Evolutionary conservation across 495 filamentous ascomycete genomes (phyloP), one percentile per base, ranked within the genome.

Genomic region (Podospora sp.): DNA sequence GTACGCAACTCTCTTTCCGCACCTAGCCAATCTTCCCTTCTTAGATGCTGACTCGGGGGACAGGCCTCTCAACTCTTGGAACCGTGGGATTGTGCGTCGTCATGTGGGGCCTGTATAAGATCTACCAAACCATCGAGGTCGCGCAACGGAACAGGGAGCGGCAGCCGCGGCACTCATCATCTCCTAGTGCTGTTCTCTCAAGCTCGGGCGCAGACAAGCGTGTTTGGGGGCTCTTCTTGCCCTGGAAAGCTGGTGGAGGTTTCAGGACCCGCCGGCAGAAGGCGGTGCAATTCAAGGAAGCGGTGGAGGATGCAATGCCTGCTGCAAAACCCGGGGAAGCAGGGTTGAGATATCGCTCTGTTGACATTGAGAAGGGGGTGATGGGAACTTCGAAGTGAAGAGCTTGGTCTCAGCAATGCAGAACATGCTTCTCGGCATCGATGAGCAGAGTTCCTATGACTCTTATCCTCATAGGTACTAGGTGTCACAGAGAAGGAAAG

Each of bases 61-160:
- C 22, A 67, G 65, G 65, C 5, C 59, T 67, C 46, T 35, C 65
- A 12, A 67, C 49, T 16, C 50, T 67, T 25, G 65, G 36, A 8
- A 67, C 65, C 16, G 40, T 52, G 18, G 65, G 65, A 24, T 60
- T 67, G 11, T 67, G 65, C 14, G 40, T 56, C 25, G 4, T 36
- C 46, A 62, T 67, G 22, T 67, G 65, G 65, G 49, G 7, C 50
- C 11, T 67, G 24, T 67, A 62, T 40, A 67, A 67, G 25, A 16
- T 63, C 21, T 63, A 52, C 49, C 40, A 51, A 22, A 29, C n/a
- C 6, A 21, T 63, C 8, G 40, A 51, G 21, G 40, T 63, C 25
- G 24, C 40, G 7, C 20, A 20, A 1, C 61, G 61, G 6, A 53
- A 53, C 14, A 46, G 14, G 40, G 40, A 14, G 2, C 40, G 40